Evolutionary conservation across 1,284 basidiomycete species (phyloP).

Genomic region (Rhodotorula sp.): DNA sequence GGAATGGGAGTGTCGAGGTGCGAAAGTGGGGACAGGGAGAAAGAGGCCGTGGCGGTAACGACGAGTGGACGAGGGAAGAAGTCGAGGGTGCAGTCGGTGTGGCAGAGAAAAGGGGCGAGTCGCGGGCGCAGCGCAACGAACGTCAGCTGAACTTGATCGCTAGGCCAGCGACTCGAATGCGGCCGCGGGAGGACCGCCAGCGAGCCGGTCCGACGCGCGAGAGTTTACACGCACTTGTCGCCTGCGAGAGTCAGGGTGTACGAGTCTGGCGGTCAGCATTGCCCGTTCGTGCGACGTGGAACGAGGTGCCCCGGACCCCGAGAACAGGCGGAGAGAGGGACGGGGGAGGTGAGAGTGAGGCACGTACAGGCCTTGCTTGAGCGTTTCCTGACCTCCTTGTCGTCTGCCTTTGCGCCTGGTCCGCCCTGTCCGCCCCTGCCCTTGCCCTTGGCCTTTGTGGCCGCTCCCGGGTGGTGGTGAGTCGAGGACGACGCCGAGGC

Average conservation of each 20-base stretch:
- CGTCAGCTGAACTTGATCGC: background rate
- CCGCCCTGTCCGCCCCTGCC: background rate
- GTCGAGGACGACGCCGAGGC: background rate
- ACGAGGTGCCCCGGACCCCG: background rate
- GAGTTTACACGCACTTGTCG: conserved; percentile 16
- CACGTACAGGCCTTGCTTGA: conserved; percentile 33
- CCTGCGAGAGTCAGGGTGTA: conserved; percentile 2
- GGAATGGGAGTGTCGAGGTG: background rate
- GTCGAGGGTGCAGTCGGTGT: background rate
- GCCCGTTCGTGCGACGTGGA: background rate
- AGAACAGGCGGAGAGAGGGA: background rate
- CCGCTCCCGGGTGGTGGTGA: background rate
- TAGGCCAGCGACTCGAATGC: background rate
- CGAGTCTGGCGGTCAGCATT: too few species aligned
- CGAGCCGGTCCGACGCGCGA: too few species aligned
- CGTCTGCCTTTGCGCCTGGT: conserved; percentile 1
- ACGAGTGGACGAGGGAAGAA: background rate
- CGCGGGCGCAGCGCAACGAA: background rate
- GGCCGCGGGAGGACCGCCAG: background rate
- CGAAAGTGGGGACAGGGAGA: too few species aligned
- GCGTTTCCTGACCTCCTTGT: conserved; percentile 22
- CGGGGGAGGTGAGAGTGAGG: background rate
- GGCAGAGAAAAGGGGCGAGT: background rate
- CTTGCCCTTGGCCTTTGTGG: conserved; percentile 9
- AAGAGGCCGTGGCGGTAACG: background rate